phyloP scores from a whole-genome alignment of 257 asterid genomes.

The Sherardia arvensis region DNA sequence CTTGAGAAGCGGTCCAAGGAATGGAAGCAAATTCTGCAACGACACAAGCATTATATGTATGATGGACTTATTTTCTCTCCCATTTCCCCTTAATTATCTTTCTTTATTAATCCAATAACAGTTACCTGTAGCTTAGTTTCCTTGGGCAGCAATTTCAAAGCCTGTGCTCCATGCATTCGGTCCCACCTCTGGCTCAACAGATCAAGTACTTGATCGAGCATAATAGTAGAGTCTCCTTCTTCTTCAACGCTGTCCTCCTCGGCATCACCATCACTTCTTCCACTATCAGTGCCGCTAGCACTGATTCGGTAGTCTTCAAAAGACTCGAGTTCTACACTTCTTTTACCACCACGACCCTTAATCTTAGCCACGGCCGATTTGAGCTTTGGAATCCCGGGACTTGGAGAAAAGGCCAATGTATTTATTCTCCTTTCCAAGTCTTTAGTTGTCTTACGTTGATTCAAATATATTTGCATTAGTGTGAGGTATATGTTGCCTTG shows the following conservation, averaged over 20 bases:
- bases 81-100: not conserved
- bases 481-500: constrained; percentile 71
- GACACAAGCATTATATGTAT: constrained; percentile 6
- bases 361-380: constrained; percentile 35
- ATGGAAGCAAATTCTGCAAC: constrained; percentile 84
- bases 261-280: constrained; percentile 82
- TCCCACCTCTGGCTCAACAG: constrained; percentile 94
- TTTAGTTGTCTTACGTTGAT: constrained; percentile 72
- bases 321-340: constrained; percentile 80
- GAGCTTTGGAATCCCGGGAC: constrained; percentile 41
- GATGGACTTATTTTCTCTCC: not conserved
- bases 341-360: constrained; percentile 40
- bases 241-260: constrained; percentile 59
- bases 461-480: constrained; percentile 84
- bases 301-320: constrained; percentile 69
- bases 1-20: constrained; percentile 87
- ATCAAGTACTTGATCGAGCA: constrained; percentile 89
- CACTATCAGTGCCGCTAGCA: constrained; percentile 83
- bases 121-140: constrained; percentile 86
- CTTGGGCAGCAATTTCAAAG: constrained; percentile 74
- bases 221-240: constrained; percentile 61
- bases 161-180: constrained; percentile 91
- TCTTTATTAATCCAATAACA: not conserved
- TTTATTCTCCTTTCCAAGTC: constrained; percentile 63
- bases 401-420: constrained; percentile 44